phyloP scores from a whole-genome alignment of 345 rosid species.

The Iberis pinnata region DNA sequence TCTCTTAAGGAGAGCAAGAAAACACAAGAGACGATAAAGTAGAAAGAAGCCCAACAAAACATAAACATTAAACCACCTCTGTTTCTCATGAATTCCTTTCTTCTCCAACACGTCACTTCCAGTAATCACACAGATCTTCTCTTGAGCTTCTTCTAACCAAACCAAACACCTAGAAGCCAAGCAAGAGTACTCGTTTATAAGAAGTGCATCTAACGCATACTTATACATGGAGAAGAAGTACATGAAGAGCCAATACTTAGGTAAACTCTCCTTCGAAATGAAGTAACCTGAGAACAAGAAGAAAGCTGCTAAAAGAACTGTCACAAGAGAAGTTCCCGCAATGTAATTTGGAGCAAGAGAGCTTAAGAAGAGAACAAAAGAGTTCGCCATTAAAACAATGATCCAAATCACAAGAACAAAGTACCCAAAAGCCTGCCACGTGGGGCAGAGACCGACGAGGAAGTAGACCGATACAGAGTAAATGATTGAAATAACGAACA shows the following conservation, averaged over 20 bases:
- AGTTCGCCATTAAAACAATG: conserved; percentile 72
- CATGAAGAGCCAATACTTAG: conserved; percentile 93
- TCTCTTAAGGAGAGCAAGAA: conserved; percentile 59
- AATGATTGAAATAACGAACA: conserved; percentile 51
- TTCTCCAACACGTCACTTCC: conserved; percentile 64
- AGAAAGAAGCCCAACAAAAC: conserved; percentile 75
- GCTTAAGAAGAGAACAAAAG: conserved; percentile 85
- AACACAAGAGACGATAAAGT: conserved; percentile 70
- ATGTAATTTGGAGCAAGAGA: conserved; percentile 87
- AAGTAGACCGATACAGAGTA: conserved; percentile 76
- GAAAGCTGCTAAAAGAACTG: conserved; percentile 66
- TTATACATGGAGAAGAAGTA: conserved; percentile 89
- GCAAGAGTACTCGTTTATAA: conserved; percentile 89
- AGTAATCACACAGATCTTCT: conserved; percentile 51
- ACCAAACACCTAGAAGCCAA: too few species aligned
- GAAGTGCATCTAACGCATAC: conserved; percentile 78
- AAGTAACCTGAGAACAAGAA: conserved; percentile 95
- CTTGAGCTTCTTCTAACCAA: conserved; percentile 27
- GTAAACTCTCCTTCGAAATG: conserved; percentile 66
- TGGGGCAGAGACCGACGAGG: conserved; percentile 72
- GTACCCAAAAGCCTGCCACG: conserved; percentile 70
- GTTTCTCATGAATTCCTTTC: conserved; percentile 55
- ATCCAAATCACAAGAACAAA: conserved; percentile 83
- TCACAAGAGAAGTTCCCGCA: conserved; percentile 74
- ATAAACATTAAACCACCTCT: conserved; percentile 69